These are phyloP conservation scores for Candida montana DNA, from an alignment of 805 yeast species.

Conservation along the genomic window DNA sequence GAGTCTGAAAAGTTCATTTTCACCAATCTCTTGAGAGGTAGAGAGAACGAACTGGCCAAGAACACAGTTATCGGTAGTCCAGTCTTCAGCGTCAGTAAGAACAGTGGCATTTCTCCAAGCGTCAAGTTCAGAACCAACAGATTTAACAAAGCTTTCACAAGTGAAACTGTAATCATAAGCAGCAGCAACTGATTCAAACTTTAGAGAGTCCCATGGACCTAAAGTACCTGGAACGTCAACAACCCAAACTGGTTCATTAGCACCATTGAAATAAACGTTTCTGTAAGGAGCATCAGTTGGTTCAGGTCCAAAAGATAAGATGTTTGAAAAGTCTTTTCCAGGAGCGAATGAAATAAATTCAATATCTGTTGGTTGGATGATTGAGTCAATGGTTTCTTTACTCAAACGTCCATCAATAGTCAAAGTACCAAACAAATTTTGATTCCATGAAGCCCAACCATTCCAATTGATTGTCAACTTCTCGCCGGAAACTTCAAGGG, in stretches of 20 bases:
- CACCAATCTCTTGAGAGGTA: neutral
- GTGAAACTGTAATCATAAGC: constrained; percentile 4
- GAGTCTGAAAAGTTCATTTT: constrained; percentile 2
- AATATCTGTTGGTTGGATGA: neutral
- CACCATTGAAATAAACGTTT: neutral
- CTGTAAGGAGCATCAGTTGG: constrained; percentile 6
- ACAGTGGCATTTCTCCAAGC: constrained; percentile 5
- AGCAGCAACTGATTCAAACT: neutral
- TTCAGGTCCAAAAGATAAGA: constrained; percentile 3
- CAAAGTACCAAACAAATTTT: constrained; percentile 7
- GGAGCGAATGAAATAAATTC: constrained; percentile 6
- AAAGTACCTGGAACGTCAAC: constrained; percentile 9
- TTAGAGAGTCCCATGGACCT: constrained; percentile 7
- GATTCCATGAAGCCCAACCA: constrained; percentile 1
- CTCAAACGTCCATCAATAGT: constrained; percentile 3
- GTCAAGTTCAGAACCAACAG: constrained; percentile 7
- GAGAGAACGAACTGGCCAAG: neutral
- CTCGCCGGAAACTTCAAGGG: neutral
- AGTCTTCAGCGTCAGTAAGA: neutral
- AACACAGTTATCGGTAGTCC: neutral
- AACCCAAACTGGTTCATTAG: constrained; percentile 3
- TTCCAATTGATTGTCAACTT: constrained; percentile 2
- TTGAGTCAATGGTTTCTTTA: neutral
- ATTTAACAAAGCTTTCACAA: constrained; percentile 1
- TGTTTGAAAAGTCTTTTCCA: constrained; percentile 1